These are phyloP conservation scores for Brettanomyces sp. DNA, from an alignment of 805 yeast species.

Conservation along the genomic window DNA sequence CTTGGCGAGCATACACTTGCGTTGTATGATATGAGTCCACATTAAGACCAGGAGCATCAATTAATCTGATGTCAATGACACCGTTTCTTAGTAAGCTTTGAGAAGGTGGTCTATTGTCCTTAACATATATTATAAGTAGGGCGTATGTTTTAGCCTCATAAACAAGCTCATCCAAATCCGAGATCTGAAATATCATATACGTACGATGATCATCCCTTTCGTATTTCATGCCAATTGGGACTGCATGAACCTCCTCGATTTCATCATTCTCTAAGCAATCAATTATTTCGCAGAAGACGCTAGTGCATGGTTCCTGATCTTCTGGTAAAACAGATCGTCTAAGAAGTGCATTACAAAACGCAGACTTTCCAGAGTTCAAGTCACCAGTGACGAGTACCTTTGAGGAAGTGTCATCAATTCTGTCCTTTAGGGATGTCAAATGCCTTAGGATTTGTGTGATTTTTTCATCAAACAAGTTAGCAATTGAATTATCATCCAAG, in stretches of 20 bases:
- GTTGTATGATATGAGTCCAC: constrained; percentile 91
- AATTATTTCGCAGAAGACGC: constrained; percentile 89
- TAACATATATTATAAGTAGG: constrained; percentile 70
- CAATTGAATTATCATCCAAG: constrained; percentile 59
- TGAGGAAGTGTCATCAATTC: constrained; percentile 86
- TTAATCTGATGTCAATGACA: constrained; percentile 80
- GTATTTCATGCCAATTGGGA: constrained; percentile 48
- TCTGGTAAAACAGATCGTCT: constrained; percentile 76
- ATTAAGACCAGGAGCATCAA: constrained; percentile 96
- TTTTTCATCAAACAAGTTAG: constrained; percentile 62
- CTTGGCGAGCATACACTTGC: constrained; percentile 91
- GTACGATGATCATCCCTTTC: constrained; percentile 52
- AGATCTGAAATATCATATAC: constrained; percentile 44
- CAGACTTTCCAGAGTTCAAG: constrained; percentile 91
- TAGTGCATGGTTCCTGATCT: constrained; percentile 97
- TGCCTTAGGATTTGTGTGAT: constrained; percentile 59
- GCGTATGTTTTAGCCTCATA: constrained; percentile 63
- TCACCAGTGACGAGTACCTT: constrained; percentile 97
- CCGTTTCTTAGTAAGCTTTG: constrained; percentile 79
- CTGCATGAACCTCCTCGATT: constrained; percentile 89
- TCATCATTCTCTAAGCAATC: constrained; percentile 71
- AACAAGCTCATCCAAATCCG: constrained; percentile 60
- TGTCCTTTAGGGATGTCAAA: constrained; percentile 57
- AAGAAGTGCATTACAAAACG: constrained; percentile 85
- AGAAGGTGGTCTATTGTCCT: constrained; percentile 60